Evolutionary conservation across 164 flowering plant genomes (phyloP).

Genomic region (Dillenia suffruticosa): DNA sequence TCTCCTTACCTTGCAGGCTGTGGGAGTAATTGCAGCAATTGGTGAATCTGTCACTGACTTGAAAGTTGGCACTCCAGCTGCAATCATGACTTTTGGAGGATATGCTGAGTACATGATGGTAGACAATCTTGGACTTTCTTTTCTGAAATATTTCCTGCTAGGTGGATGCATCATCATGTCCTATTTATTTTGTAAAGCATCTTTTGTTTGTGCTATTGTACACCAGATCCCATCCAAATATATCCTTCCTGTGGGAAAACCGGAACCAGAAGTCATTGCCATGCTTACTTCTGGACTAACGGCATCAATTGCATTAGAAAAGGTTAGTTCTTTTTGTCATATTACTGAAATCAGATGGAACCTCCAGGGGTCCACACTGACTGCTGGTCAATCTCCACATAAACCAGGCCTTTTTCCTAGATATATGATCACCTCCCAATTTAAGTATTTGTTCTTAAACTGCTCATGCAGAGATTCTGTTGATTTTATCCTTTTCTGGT

Average conservation of each 20-base stretch:
- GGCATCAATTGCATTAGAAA: constrained; percentile 89
- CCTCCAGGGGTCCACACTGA: no score
- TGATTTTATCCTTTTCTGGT: constrained; percentile 7
- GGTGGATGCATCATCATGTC: no score
- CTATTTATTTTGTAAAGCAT: no score
- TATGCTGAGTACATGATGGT: constrained; percentile 85
- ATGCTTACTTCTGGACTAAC: constrained; percentile 99
- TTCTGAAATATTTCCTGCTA: background rate
- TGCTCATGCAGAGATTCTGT: constrained; percentile 3
- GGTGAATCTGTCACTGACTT: constrained; percentile 71
- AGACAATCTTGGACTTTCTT: constrained; percentile 10
- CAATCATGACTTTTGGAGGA: constrained; percentile 84
- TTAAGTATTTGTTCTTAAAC: no score
- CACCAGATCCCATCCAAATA: constrained; percentile 73
- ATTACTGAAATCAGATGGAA: background rate
- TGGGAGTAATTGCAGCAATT: constrained; percentile 85
- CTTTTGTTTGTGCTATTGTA: constrained; percentile 1
- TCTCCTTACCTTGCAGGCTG: constrained; percentile 53
- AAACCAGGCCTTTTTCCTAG: no score
- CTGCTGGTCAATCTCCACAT: no score
- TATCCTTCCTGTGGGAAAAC: constrained; percentile 75
- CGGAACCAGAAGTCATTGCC: constrained; percentile 97
- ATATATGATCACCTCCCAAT: background rate
- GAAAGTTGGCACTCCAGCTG: constrained; percentile 84
- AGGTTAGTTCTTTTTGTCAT: constrained; percentile 36